Evolutionary conservation across 768 basidiomycete species (phyloP).

Genomic region (Leccinum obscurum): DNA sequence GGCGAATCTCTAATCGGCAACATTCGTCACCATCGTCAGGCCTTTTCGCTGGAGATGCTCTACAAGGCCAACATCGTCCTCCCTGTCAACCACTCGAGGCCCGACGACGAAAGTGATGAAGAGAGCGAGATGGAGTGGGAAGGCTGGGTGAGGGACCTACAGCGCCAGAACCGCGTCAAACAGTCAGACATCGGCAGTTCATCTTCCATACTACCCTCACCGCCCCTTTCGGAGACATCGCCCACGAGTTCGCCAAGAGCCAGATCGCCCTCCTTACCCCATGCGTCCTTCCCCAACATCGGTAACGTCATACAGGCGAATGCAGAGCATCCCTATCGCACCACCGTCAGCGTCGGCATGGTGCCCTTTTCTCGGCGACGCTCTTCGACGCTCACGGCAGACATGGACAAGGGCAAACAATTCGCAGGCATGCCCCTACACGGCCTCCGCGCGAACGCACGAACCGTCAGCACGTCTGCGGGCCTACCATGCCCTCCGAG

Average conservation of each 20-base stretch:
- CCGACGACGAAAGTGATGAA: conserved; percentile 40
- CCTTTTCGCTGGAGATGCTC: conserved; percentile 25
- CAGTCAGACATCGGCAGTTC: conserved; percentile 5
- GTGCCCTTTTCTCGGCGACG: conserved; percentile 19
- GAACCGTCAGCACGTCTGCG: background rate
- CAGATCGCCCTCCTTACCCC: conserved; percentile 12
- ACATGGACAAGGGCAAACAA: conserved; percentile 9
- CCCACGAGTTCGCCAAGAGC: conserved; percentile 24
- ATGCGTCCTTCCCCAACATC: conserved; percentile 23
- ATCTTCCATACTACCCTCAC: conserved; percentile 24
- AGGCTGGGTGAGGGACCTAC: conserved; percentile 62
- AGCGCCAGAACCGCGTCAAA: conserved; percentile 35
- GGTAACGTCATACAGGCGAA: conserved; percentile 19
- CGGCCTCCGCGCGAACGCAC: background rate
- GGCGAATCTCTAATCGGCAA: conserved; percentile 23
- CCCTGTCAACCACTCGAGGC: conserved; percentile 11
- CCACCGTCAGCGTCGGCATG: conserved; percentile 28
- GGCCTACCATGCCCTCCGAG: background rate
- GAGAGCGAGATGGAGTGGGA: conserved; percentile 66
- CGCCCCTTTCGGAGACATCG: conserved; percentile 30
- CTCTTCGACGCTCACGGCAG: conserved; percentile 27
- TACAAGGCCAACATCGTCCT: conserved; percentile 16
- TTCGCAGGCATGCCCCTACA: background rate
- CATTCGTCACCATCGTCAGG: conserved; percentile 24
- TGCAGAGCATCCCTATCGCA: conserved; percentile 10